A percentile compares a stretch with the other conserved stretches of the same genome.
These are phyloP conservation scores for Pyrus hybrid DNA, from an alignment of 331 rosid species.

Conservation along the genomic window DNA sequence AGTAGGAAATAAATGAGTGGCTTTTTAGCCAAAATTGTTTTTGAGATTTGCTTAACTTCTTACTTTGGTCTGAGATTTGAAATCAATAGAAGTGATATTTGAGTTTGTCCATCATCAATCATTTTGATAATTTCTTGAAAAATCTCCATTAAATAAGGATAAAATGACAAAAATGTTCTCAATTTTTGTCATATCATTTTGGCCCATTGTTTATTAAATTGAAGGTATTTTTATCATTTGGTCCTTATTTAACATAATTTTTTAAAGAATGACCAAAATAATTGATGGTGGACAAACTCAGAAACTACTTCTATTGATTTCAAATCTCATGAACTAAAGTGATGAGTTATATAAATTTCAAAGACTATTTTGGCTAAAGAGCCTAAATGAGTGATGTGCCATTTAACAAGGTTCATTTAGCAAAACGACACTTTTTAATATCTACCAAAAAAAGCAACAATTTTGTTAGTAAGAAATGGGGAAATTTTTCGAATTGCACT, in stretches of 20 bases:
- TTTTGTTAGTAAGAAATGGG: neutral
- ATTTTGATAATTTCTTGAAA: fast-evolving
- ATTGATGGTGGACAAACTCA: too few species aligned
- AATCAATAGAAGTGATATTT: fast-evolving
- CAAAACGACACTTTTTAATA: neutral
- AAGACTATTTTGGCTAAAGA: fast-evolving
- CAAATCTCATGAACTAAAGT: fast-evolving
- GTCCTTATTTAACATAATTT: too few species aligned
- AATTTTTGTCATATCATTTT: too few species aligned
- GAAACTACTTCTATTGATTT: too few species aligned
- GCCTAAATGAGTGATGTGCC: neutral
- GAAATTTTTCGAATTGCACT: neutral
- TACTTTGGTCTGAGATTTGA: fast-evolving
- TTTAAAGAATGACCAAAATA: too few species aligned
- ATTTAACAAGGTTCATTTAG: neutral
- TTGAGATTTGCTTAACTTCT: fast-evolving
- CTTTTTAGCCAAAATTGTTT: neutral
- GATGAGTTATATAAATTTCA: too few species aligned
- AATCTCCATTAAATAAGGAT: too few species aligned
- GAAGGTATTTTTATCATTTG: too few species aligned
- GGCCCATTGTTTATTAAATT: too few species aligned
- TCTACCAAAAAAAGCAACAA: neutral
- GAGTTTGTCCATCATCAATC: too few species aligned
- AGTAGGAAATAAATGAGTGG: neutral
- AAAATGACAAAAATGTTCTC: too few species aligned